phyloP scores from a whole-genome alignment of 495 filamentous ascomycete genomes.

The Darksidea phi region DNA sequence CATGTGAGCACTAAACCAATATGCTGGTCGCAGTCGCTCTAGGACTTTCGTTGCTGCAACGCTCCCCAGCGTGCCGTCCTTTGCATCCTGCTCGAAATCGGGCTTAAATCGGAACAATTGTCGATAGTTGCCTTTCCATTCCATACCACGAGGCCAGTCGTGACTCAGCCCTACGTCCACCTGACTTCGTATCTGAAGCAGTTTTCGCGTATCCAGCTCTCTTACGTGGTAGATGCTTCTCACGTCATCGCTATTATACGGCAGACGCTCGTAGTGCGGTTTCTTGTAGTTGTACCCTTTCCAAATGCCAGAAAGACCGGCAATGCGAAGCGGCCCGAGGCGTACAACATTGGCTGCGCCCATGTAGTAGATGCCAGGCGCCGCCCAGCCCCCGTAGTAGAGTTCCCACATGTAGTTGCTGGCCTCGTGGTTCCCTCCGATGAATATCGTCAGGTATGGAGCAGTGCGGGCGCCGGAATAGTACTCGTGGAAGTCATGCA shows the following conservation, averaged over 20 bases:
- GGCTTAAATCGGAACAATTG: conserved; percentile 68
- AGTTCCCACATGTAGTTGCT: conserved; percentile 83
- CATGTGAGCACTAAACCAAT: conserved; percentile 94
- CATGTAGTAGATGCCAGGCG: conserved; percentile 94
- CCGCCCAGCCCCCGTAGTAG: conserved; percentile 95
- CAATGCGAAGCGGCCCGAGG: conserved; percentile 79
- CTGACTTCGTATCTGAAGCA: conserved; percentile 77
- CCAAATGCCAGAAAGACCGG: conserved; percentile 91
- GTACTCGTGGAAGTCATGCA: conserved; percentile 91
- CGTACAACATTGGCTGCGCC: conserved; percentile 86
- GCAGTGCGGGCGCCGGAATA: conserved; percentile 76
- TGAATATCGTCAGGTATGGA: conserved; percentile 86
- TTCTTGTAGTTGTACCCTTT: conserved; percentile 80
- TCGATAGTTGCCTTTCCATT: conserved; percentile 65
- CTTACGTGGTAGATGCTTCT: conserved; percentile 83
- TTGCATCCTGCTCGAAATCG: conserved; percentile 70
- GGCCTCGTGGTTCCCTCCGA: conserved; percentile 94
- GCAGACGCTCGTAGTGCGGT: conserved; percentile 80
- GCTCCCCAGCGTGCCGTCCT: conserved; percentile 70
- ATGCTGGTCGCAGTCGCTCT: conserved; percentile 72
- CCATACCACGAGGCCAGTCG: conserved; percentile 87
- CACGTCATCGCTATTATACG: conserved; percentile 70
- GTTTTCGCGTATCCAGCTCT: conserved; percentile 85
- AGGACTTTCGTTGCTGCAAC: conserved; percentile 73
- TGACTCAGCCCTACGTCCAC: conserved; percentile 90